phyloP scores from a whole-genome alignment of 2,329 filamentous ascomycete genomes.

The Aspergillus puulaauensis region DNA sequence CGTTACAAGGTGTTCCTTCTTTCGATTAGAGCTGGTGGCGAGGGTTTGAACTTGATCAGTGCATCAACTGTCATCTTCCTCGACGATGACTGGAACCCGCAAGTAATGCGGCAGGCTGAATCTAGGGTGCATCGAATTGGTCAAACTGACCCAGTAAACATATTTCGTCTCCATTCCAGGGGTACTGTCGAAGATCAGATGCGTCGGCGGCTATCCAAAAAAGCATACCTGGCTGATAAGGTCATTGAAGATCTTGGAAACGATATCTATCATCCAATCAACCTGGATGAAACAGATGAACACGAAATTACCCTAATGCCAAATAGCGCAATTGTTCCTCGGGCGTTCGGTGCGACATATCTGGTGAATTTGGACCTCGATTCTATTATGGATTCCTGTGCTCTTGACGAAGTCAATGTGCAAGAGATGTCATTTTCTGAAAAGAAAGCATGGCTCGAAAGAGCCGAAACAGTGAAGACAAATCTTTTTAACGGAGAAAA shows the following conservation, averaged over 20 bases:
- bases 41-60: conserved; percentile 56
- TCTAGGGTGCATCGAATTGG: conserved; percentile 57
- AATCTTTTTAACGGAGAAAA: conserved; percentile 59
- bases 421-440: conserved; percentile 26
- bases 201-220: conserved; percentile 59
- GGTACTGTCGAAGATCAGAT: conserved; percentile 61
- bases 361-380: conserved; percentile 26
- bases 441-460: conserved; percentile 57
- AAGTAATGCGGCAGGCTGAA: conserved; percentile 55
- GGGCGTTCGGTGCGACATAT: not conserved
- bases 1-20: conserved; percentile 56
- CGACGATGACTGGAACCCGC: conserved; percentile 58
- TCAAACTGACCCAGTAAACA: conserved; percentile 53
- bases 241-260: conserved; percentile 49
- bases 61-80: conserved; percentile 58
- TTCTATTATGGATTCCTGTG: conserved; percentile 40
- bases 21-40: conserved; percentile 55
- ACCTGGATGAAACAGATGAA: not conserved
- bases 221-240: conserved; percentile 61
- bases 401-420: not conserved
- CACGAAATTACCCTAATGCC: not conserved
- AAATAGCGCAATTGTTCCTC: not conserved
- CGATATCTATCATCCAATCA: not conserved
- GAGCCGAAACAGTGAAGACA: conserved; percentile 58
- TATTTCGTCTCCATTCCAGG: conserved; percentile 58